Percentiles rank a stretch among this genome's conserved stretches.
Evolutionary conservation across 2,329 filamentous ascomycete genomes (phyloP).

Genomic region (Microdochium bolleyi): DNA sequence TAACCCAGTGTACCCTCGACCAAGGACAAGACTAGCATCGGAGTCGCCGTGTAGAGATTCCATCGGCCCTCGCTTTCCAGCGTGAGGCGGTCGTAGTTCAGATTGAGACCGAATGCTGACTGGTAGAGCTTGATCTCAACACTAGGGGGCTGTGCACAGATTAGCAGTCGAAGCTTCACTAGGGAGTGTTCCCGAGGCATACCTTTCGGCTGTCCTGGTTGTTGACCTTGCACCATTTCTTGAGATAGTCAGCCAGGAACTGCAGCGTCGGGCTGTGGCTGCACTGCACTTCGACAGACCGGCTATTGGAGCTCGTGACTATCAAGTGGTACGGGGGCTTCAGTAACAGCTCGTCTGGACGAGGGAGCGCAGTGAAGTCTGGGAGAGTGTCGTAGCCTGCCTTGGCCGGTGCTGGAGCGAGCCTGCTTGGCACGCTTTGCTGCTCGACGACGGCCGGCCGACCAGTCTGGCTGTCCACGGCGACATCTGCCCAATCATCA

Average conservation of each 20-base stretch:
- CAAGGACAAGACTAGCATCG: conserved; percentile 34
- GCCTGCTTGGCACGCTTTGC: neutral
- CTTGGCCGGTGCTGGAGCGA: neutral
- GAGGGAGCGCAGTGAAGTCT: conserved; percentile 27
- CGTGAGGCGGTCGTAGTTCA: conserved; percentile 33
- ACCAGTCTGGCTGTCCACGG: conserved; percentile 19
- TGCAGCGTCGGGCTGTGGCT: conserved; percentile 38
- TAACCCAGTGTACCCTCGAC: conserved; percentile 41
- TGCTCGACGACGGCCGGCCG: conserved; percentile 8
- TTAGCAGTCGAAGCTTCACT: too few species aligned
- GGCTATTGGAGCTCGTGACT: conserved; percentile 20
- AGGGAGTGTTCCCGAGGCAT: conserved; percentile 3
- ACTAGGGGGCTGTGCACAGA: conserved; percentile 32
- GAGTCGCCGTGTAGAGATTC: conserved; percentile 24
- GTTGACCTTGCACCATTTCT: conserved; percentile 37
- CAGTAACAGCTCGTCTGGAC: conserved; percentile 38
- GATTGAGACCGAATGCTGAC: conserved; percentile 34
- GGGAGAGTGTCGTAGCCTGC: conserved; percentile 26
- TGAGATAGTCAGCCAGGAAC: conserved; percentile 35
- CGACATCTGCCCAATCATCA: conserved; percentile 38
- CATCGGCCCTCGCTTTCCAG: conserved; percentile 26
- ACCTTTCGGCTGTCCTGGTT: conserved; percentile 26
- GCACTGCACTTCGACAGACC: conserved; percentile 31
- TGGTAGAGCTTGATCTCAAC: conserved; percentile 33
- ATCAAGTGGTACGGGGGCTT: conserved; percentile 39